Evolutionary conservation across 306 rosid species (phyloP), one percentile per base, ranked within the genome.

Genomic region (Elaeagnus macrophylla): DNA sequence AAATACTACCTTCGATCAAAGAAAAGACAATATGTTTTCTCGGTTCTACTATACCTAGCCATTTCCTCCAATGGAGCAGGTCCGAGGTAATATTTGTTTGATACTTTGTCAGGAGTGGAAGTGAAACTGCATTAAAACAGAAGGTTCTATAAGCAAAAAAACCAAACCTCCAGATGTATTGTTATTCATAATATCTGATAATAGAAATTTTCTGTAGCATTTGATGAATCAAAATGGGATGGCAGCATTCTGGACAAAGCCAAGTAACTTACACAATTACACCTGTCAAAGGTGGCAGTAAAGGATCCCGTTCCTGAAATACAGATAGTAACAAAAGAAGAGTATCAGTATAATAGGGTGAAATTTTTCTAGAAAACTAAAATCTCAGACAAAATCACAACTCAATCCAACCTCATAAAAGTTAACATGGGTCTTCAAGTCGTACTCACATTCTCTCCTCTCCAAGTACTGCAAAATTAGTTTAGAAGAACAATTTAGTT

Each of bases 21-120:
- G 5, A 8, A 20, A 14, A 48, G 7, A 25, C 7, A 53, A 36
- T 7, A 9, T 11, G 15, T 5, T 32, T 25, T 25, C 32, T 25
- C 32, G 32, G 2, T 18, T 54, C 35, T 8, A 19, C 44, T 14
- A 51, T 80, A 91, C 99, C 94, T 71, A 56, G 99, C 96, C 99
- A 87, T 93, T 61, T 77, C 86, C 65, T 79, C 86, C 69, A 87
- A 60, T 5, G 95, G 90, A 44, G 96, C 99, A 71, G 96, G 96
- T 49, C 99, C 99, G 12, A 93, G 66, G 72, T 84, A 93, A 68
- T 93, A 93, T 70, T 84, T 84, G 86, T 93, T 93, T 16, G 69
- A 66, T 66, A 6, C 80, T 77, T 72, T 87, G 78, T 93, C 96
- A 5, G 81, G 89, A 12, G 96, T 87, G 12, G 99, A 87, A 50